Percentiles rank a stretch among this genome's conserved stretches.
These are phyloP conservation scores for Furcasterigmium furcatum DNA, from an alignment of 2,329 filamentous ascomycete species.

Conservation along the genomic window DNA sequence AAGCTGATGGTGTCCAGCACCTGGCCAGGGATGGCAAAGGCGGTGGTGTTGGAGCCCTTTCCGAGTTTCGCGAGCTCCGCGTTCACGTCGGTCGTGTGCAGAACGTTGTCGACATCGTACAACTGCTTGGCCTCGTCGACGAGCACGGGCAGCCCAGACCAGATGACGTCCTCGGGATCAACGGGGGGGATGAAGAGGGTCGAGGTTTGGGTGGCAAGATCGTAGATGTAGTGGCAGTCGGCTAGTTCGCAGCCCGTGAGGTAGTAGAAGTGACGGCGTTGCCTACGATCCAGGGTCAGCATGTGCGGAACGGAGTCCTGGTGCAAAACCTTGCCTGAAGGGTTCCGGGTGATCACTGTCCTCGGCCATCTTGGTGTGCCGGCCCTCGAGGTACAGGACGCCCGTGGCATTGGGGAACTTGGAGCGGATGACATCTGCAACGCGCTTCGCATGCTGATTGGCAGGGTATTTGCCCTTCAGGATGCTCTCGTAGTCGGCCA, in stretches of 20 bases:
- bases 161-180: conserved; percentile 86
- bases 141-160: conserved; percentile 83
- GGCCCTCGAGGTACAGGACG: conserved; percentile 84
- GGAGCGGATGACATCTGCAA: conserved; percentile 73
- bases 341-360: conserved; percentile 82
- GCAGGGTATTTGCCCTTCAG: conserved; percentile 71
- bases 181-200: conserved; percentile 90
- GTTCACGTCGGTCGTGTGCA: conserved; percentile 71
- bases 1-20: conserved; percentile 71
- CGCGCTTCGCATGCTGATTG: conserved; percentile 80
- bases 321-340: conserved; percentile 59
- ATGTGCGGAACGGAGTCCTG: conserved; percentile 4
- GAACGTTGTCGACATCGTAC: conserved; percentile 81
- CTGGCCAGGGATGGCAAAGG: conserved; percentile 78
- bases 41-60: conserved; percentile 36
- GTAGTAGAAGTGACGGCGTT: conserved; percentile 94
- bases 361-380: conserved; percentile 77
- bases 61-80: conserved; percentile 58
- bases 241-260: conserved; percentile 79
- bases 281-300: conserved; percentile 43
- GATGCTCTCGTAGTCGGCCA: conserved; percentile 42
- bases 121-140: conserved; percentile 68
- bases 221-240: conserved; percentile 78
- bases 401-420: conserved; percentile 64
- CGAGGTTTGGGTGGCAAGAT: conserved; percentile 68